These are phyloP conservation scores for Candida glucosophila DNA, from an alignment of 1,139 yeast genomes.

Conservation along the genomic window DNA sequence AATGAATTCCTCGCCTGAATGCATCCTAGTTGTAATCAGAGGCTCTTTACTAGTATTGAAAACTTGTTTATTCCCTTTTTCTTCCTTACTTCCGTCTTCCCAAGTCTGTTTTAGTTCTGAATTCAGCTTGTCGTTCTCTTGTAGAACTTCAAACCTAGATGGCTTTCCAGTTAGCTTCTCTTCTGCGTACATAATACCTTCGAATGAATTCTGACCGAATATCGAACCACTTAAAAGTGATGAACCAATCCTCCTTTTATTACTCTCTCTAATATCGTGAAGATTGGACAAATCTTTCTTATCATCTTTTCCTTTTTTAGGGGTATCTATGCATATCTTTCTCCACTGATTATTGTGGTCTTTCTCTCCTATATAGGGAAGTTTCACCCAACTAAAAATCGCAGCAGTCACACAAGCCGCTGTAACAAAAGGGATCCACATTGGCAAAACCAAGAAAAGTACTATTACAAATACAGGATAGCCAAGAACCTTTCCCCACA, in stretches of 20 bases:
- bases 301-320: constrained; percentile 26
- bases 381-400: constrained; percentile 27
- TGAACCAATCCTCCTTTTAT: constrained; percentile 19
- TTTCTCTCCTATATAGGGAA: too few species aligned
- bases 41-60: constrained; percentile 15
- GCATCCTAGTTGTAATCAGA: too few species aligned
- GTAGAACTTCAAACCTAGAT: constrained; percentile 3
- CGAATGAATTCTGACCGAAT: constrained; percentile 30
- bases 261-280: constrained; percentile 23
- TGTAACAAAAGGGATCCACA: constrained; percentile 49
- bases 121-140: constrained; percentile 9
- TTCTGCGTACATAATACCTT: constrained; percentile 31
- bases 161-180: constrained; percentile 18
- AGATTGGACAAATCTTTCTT: too few species aligned
- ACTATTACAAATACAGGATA: constrained; percentile 21
- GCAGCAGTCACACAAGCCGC: constrained; percentile 30
- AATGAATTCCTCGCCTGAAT: constrained; percentile 21
- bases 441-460: constrained; percentile 32
- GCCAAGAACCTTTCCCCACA: too few species aligned
- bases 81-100: too few species aligned
- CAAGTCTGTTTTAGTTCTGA: too few species aligned
- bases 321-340: constrained; percentile 20
- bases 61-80: constrained; percentile 4
- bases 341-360: constrained; percentile 2
- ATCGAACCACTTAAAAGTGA: constrained; percentile 16